These are phyloP conservation scores for Paramecium sexaurelia DNA, from an alignment of 73 alveolate species.

Conservation along the genomic window DNA sequence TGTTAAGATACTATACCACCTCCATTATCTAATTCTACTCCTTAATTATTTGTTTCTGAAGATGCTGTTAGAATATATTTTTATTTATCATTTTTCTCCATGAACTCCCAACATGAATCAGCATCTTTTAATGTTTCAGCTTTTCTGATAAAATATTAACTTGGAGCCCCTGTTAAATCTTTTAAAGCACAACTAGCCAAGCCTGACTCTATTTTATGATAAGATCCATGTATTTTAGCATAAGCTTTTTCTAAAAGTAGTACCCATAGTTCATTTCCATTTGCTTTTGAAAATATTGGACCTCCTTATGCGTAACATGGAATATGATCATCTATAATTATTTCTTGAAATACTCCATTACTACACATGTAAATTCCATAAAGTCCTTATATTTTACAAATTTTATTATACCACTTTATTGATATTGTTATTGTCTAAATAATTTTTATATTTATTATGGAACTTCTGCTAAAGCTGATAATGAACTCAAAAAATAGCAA, in stretches of 20 bases:
- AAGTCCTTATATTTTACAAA: constrained; percentile 58
- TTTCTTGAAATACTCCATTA: constrained; percentile 90
- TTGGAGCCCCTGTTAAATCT: constrained; percentile 89
- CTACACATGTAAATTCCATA: constrained; percentile 75
- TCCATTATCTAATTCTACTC: constrained; percentile 74
- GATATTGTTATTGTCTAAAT: constrained; percentile 68
- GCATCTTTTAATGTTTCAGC: constrained; percentile 67
- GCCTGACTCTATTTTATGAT: constrained; percentile 81
- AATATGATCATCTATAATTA: constrained; percentile 89
- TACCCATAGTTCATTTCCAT: constrained; percentile 88
- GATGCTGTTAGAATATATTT: constrained; percentile 82
- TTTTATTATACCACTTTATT: constrained; percentile 67
- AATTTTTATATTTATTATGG: constrained; percentile 76
- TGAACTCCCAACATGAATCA: constrained; percentile 68
- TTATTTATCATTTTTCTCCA: constrained; percentile 51
- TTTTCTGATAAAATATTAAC: constrained; percentile 68
- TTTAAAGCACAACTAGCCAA: constrained; percentile 76
- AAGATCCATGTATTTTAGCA: constrained; percentile 91
- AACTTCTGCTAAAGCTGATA: constrained; percentile 82
- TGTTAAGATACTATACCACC: constrained; percentile 85
- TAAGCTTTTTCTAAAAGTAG: constrained; percentile 90
- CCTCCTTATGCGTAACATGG: constrained; percentile 87
- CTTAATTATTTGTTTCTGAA: constrained; percentile 84
- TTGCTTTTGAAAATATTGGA: constrained; percentile 84
- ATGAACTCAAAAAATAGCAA: constrained; percentile 86